Percentiles rank a stretch among this genome's conserved stretches.
Evolutionary conservation across 1,284 basidiomycete species (phyloP).

Genomic region (Rhodotorula mucilaginosa): DNA sequence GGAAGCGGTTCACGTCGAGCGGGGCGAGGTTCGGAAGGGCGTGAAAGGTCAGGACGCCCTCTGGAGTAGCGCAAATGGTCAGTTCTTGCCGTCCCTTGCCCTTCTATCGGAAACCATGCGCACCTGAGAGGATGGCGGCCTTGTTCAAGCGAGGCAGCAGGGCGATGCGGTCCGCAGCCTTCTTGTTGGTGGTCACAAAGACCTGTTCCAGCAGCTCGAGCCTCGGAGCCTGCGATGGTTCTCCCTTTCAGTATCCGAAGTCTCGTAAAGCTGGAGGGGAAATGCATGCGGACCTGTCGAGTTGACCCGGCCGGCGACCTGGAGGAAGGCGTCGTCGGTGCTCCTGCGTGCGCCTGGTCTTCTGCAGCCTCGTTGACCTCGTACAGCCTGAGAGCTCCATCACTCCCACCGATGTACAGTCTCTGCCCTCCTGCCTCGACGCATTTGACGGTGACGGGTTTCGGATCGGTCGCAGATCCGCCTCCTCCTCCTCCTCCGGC

Average conservation of each 20-base stretch:
- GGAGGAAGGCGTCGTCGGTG: background rate
- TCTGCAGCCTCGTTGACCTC: slow-evolving; percentile 16
- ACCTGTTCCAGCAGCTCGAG: slow-evolving; percentile 32
- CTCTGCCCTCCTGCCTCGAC: slow-evolving; percentile 30
- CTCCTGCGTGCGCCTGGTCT: background rate
- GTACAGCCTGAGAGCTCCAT: slow-evolving; percentile 33
- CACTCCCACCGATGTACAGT: slow-evolving; percentile 32
- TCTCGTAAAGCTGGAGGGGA: no score
- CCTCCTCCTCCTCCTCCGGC: background rate
- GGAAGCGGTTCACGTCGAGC: slow-evolving; percentile 60
- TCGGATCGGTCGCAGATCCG: no score
- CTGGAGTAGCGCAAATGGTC: slow-evolving; percentile 45
- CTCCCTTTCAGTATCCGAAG: background rate
- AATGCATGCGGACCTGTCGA: slow-evolving; percentile 8
- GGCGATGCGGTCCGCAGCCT: slow-evolving; percentile 28
- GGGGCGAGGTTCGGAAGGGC: slow-evolving; percentile 73
- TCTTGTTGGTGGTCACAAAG: slow-evolving; percentile 16
- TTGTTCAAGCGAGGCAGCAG: slow-evolving; percentile 36
- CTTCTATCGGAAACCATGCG: background rate
- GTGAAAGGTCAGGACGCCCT: slow-evolving; percentile 75
- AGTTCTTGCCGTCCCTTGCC: background rate
- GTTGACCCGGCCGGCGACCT: background rate
- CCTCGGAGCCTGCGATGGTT: background rate
- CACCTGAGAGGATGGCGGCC: slow-evolving; percentile 40
- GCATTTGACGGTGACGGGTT: slow-evolving; percentile 11